phyloP scores from a whole-genome alignment of 2,329 filamentous ascomycete species.

The Fusarium siculi region DNA sequence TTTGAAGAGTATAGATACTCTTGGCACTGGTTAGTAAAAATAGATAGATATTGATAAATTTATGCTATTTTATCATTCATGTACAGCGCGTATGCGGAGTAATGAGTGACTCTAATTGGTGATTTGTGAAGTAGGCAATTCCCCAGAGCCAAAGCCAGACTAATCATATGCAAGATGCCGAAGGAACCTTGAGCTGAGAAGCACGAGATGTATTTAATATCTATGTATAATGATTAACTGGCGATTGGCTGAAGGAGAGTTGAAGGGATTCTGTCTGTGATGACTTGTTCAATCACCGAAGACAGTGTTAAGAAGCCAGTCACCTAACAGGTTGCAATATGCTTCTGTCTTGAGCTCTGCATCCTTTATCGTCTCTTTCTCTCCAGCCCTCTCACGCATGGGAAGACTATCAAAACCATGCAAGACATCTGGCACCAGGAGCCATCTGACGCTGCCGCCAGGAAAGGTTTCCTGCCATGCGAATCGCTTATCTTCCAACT shows the following conservation, averaged over 20 bases:
- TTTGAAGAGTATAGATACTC: not conserved
- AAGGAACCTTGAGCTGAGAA: no score
- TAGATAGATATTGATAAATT: not conserved
- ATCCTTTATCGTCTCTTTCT: not conserved
- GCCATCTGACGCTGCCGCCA: not conserved
- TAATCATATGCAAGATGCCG: accelerated
- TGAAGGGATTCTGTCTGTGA: not conserved
- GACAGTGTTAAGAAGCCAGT: not conserved
- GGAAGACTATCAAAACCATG: not conserved
- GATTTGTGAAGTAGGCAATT: not conserved
- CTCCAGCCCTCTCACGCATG: not conserved
- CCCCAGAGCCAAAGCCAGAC: no score
- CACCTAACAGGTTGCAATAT: not conserved
- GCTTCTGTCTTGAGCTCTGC: not conserved
- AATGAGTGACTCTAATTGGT: not conserved
- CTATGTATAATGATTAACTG: accelerated
- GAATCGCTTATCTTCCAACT: not conserved
- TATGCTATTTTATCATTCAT: not conserved
- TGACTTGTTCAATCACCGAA: not conserved
- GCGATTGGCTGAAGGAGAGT: no score
- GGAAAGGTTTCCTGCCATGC: not conserved
- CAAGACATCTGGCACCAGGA: not conserved
- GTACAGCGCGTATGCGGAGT: no score
- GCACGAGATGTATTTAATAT: not conserved
- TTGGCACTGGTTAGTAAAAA: not conserved